Percentiles rank a stretch among this genome's conserved stretches.
phyloP scores from a whole-genome alignment of 768 basidiomycete genomes.

The Phylloporus rhodoxanthus region DNA sequence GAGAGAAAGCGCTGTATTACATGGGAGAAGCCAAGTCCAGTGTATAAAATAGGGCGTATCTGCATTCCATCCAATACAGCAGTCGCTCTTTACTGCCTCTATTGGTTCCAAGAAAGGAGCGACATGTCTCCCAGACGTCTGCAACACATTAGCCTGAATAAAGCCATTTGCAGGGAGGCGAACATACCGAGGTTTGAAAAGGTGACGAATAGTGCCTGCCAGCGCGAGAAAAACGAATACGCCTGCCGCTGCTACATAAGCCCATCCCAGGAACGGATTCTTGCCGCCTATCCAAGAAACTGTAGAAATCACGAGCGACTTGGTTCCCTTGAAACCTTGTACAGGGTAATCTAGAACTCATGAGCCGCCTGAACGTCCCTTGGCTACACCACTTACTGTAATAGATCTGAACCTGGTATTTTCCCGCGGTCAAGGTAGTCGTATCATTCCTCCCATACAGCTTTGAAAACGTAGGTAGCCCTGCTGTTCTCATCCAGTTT shows the following conservation, averaged over 20 bases:
- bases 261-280: constrained; percentile 98
- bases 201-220: constrained; percentile 83
- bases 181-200: constrained; percentile 82
- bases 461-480: constrained; percentile 94
- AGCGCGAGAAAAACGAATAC: constrained; percentile 86
- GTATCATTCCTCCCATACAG: constrained; percentile 88
- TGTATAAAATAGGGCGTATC: constrained; percentile 16
- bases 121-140: constrained; percentile 87
- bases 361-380: not conserved
- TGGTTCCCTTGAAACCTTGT: constrained; percentile 84
- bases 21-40: constrained; percentile 11
- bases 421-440: constrained; percentile 61
- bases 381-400: constrained; percentile 51
- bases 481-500: constrained; percentile 99
- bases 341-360: constrained; percentile 83
- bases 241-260: constrained; percentile 84
- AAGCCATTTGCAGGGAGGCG: not conserved
- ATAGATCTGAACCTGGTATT: constrained; percentile 68
- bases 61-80: constrained; percentile 3
- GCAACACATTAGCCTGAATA: constrained; percentile 4
- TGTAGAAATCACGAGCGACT: constrained; percentile 94
- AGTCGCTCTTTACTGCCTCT: constrained; percentile 6
- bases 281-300: constrained; percentile 99
- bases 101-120: constrained; percentile 77
- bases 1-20: constrained; percentile 19